A percentile compares a stretch with the other conserved stretches of the same genome.
phyloP scores from a whole-genome alignment of 495 filamentous ascomycete genomes.

The Pyrenopolyporus hunteri region DNA sequence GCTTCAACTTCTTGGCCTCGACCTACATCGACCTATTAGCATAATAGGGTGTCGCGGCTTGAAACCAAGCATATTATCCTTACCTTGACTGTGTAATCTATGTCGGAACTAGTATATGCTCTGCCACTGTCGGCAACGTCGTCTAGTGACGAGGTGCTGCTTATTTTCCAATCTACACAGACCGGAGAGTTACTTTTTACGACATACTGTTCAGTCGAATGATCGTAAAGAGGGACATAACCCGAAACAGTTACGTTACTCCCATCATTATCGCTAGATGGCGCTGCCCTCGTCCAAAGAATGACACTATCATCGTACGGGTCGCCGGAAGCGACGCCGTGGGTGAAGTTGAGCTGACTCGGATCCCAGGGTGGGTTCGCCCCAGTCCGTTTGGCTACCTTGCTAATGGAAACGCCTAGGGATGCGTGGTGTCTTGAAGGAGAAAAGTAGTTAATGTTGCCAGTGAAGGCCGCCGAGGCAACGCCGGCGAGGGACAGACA shows the following conservation, averaged over 20 bases:
- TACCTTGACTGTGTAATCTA: slow-evolving; percentile 71
- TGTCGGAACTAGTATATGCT: slow-evolving; percentile 66
- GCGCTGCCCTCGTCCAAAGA: slow-evolving; percentile 67
- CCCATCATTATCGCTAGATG: slow-evolving; percentile 55
- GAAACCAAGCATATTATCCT: background rate
- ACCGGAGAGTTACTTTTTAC: slow-evolving; percentile 60
- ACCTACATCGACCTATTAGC: slow-evolving; percentile 47
- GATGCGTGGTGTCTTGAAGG: slow-evolving; percentile 64
- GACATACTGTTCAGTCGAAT: slow-evolving; percentile 59
- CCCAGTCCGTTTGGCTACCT: slow-evolving; percentile 45
- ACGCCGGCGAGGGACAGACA: slow-evolving; percentile 14
- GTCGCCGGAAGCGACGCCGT: slow-evolving; percentile 68
- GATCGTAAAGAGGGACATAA: slow-evolving; percentile 61
- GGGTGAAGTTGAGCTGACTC: slow-evolving; percentile 61
- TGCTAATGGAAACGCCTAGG: slow-evolving; percentile 60
- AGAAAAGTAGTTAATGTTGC: slow-evolving; percentile 64
- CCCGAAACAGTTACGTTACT: slow-evolving; percentile 62
- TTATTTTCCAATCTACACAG: slow-evolving; percentile 60
- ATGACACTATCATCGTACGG: slow-evolving; percentile 67
- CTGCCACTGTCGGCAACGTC: slow-evolving; percentile 54
- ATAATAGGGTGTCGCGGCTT: background rate
- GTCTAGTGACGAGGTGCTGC: slow-evolving; percentile 45
- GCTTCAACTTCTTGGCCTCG: slow-evolving; percentile 61
- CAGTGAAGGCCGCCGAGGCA: slow-evolving; percentile 41
- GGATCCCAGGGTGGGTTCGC: slow-evolving; percentile 49